A percentile compares a stretch with the other conserved stretches of the same genome.
Conservation (phyloP, 768 basidiomycete genomes). For the Amyloporia xantha region DNA sequence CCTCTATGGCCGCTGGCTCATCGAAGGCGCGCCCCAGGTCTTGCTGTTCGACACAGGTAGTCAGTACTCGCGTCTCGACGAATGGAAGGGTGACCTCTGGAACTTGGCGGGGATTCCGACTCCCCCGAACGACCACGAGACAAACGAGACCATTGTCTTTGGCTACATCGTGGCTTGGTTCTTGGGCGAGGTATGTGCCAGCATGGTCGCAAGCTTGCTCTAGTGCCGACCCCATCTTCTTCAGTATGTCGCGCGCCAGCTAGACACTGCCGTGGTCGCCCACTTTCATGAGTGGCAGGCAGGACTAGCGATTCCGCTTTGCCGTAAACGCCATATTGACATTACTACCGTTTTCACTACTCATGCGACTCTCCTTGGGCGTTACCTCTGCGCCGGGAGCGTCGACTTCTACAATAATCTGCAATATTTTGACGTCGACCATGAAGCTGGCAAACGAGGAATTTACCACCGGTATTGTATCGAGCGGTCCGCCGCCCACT, state of each 20-base stretch:
- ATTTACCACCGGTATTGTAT: slow-evolving; percentile 99
- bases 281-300: slow-evolving; percentile 99
- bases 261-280: slow-evolving; percentile 82
- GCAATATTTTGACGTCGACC: slow-evolving; percentile 98
- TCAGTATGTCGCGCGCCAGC: slow-evolving; percentile 78
- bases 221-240: neutral
- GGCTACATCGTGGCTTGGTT: slow-evolving; percentile 99
- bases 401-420: slow-evolving; percentile 99
- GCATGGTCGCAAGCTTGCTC: neutral
- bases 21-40: slow-evolving; percentile 93
- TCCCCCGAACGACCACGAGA: slow-evolving; percentile 94
- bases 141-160: slow-evolving; percentile 96
- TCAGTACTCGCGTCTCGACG: slow-evolving; percentile 82
- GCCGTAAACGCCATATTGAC: slow-evolving; percentile 94
- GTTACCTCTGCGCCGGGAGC: slow-evolving; percentile 95
- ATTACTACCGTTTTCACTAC: slow-evolving; percentile 99
- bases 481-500: slow-evolving; percentile 90
- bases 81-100: slow-evolving; percentile 99
- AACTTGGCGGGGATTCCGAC: slow-evolving; percentile 96
- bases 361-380: slow-evolving; percentile 95
- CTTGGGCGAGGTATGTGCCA: slow-evolving; percentile 85
- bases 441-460: slow-evolving; percentile 97
- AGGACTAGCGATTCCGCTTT: slow-evolving; percentile 89
- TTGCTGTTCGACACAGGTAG: slow-evolving; percentile 94
- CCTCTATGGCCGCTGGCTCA: slow-evolving; percentile 96